Evolutionary conservation across 2,329 filamentous ascomycete genomes (phyloP), one percentile per base, ranked within the genome.

Genomic region (Arthrobotrys iridis): DNA sequence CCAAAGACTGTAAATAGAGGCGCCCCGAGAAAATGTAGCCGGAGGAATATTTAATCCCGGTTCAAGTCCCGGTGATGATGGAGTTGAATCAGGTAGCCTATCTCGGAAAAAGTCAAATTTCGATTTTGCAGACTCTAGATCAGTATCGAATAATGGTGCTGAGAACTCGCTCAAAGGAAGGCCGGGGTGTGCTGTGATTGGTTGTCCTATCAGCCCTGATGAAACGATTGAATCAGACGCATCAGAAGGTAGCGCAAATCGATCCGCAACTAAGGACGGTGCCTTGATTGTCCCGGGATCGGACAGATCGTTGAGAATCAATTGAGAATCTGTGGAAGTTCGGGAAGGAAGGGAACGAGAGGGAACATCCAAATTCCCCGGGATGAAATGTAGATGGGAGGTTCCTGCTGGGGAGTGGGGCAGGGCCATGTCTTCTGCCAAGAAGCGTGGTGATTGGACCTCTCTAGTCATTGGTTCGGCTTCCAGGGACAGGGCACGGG

Each of bases 111-210:
- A 37, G 5, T 6, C 46, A 22, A 11, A 10, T 26, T 8, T 55
- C n/a, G 43, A 18, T 46, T 15, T 43, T 11, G 8, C 11, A 0
- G 28, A 37, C 20, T 10, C 45, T 48, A 15, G 2, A 15, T 40
- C 24, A 4, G 4, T 10, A 18, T 13, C 40, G 10, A 20, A 20
- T 6, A 24, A 30, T 1, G 13, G 18, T 5, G 22, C 33, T 3
- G 60, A 65, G 41, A 66, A 73, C 24, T 73, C 68, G 24, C 59
- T 73, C 18, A 26, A 28, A 4, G 68, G 68, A 55, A 73, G 68
- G 4, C 18, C 15, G 5, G 60, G 60, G 1, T 40, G 20, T n/a
- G 45, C 15, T 6, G 15, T 20, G 30, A 37, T 20, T 33, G 35
- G 20, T 30, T 35, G 22, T 30, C 18, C 33, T 28, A 24, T 20